These are phyloP conservation scores for Phialophora tarda DNA, from an alignment of 2,329 filamentous ascomycete genomes.

Conservation along the genomic window DNA sequence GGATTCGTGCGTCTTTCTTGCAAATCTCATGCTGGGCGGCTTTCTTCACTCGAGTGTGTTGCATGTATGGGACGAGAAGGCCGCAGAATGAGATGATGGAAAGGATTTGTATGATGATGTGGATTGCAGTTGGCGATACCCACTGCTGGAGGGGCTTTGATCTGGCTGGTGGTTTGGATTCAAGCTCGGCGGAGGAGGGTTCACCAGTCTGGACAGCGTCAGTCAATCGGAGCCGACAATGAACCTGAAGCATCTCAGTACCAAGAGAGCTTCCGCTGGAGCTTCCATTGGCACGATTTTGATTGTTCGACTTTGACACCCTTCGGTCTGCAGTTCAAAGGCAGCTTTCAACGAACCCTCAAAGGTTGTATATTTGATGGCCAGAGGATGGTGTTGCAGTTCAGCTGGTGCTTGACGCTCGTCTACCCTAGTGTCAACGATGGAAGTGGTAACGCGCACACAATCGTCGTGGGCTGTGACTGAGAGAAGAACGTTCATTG, in stretches of 20 bases:
- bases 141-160: neutral
- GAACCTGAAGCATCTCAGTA: neutral
- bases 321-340: conserved; percentile 8
- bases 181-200: neutral
- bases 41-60: conserved; percentile 19
- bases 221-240: conserved; percentile 3
- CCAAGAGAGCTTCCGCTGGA: neutral
- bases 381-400: neutral
- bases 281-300: neutral
- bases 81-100: conserved; percentile 18
- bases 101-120: conserved; percentile 11
- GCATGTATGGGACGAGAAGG: conserved; percentile 20
- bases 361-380: neutral
- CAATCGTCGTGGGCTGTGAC: conserved; percentile 12
- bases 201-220: conserved; percentile 6
- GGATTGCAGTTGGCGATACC: conserved; percentile 1
- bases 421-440: conserved; percentile 5
- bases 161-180: neutral
- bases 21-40: conserved; percentile 15
- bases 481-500: conserved; percentile 22
- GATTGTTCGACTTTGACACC: conserved; percentile 1
- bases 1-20: conserved; percentile 12
- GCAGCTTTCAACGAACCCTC: neutral
- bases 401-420: neutral
- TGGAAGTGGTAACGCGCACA: conserved; percentile 11